phyloP scores from a whole-genome alignment of 169 alveolate species.

The Eimeria acervulina region DNA sequence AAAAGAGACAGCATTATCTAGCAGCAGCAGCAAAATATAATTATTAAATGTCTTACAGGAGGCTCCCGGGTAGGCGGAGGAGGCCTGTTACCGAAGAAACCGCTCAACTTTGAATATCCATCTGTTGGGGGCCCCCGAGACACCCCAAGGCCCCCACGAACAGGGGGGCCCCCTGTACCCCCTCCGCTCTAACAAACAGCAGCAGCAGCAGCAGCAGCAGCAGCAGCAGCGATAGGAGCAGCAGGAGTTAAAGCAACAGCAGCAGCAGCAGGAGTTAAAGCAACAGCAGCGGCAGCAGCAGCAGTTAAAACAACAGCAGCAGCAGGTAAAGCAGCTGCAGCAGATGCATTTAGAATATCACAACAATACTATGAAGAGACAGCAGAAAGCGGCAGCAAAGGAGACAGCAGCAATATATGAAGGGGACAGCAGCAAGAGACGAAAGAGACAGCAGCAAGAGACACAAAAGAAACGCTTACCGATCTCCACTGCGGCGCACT shows the following conservation, averaged over 20 bases:
- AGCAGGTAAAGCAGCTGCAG: too few species aligned
- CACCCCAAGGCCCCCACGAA: constrained; percentile 7
- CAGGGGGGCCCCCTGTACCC: constrained; percentile 21
- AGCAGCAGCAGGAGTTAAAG: too few species aligned
- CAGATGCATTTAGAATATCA: too few species aligned
- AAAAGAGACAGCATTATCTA: background rate
- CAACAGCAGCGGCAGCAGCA: background rate
- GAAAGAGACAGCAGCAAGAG: background rate
- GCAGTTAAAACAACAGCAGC: background rate
- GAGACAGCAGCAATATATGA: background rate
- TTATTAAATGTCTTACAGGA: background rate
- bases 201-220: background rate
- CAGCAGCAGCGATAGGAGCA: background rate
- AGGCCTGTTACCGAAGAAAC: constrained; percentile 36
- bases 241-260: background rate
- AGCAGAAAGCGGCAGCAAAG: background rate
- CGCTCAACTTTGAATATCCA: constrained; percentile 45
- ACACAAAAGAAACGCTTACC: background rate
- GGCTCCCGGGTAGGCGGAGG: constrained; percentile 48
- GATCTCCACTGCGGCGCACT: background rate
- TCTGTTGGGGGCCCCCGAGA: constrained; percentile 37
- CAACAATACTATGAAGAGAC: too few species aligned
- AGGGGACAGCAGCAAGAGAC: background rate
- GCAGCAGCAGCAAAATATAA: background rate
- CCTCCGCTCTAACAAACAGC: background rate